A percentile compares a stretch with the other conserved stretches of the same genome.
Conservation (phyloP, 176 grass and related monocot species). For the Rhynchospora breviuscula region DNA sequence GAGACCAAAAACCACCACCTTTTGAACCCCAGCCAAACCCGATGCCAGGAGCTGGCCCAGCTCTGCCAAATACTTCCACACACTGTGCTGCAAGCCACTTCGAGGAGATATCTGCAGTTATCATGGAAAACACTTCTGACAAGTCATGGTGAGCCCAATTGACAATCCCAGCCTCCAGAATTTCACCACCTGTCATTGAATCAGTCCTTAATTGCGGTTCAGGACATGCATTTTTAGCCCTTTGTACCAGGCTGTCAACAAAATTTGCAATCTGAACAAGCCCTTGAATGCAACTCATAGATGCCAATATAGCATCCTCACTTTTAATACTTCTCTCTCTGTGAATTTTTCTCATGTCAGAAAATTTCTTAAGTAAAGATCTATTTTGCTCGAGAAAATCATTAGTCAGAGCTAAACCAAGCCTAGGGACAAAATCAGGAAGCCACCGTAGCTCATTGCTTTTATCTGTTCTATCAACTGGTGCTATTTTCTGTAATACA, state of each 20-base stretch:
- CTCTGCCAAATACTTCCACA: slow-evolving; percentile 78
- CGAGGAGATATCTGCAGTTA: slow-evolving; percentile 47
- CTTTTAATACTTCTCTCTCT: slow-evolving; percentile 8
- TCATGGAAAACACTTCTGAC: slow-evolving; percentile 30
- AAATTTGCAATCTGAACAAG: slow-evolving; percentile 51
- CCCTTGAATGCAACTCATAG: slow-evolving; percentile 67
- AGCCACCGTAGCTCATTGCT: slow-evolving; percentile 55
- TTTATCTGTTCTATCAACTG: slow-evolving; percentile 26
- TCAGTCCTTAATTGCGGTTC: slow-evolving; percentile 27
- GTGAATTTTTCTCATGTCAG: slow-evolving; percentile 45
- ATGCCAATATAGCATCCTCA: slow-evolving; percentile 52
- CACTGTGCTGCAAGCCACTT: slow-evolving; percentile 46
- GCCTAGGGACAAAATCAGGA: slow-evolving; percentile 82
- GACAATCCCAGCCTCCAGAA: slow-evolving; percentile 71
- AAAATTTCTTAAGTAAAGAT: slow-evolving; percentile 49
- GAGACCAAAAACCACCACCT: slow-evolving; percentile 88
- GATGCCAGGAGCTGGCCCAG: slow-evolving; percentile 85
- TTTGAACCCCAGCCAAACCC: slow-evolving; percentile 88
- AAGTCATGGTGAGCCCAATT: slow-evolving; percentile 57
- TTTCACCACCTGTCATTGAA: slow-evolving; percentile 50
- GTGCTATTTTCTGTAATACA: slow-evolving; percentile 62
- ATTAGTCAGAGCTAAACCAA: slow-evolving; percentile 65
- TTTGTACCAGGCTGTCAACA: slow-evolving; percentile 54
- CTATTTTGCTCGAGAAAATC: slow-evolving; percentile 43
- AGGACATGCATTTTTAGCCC: slow-evolving; percentile 37